A percentile compares a stretch with the other conserved stretches of the same genome.
These are phyloP conservation scores for Odontarrhena argentea DNA, from an alignment of 345 rosid genomes.

Conservation along the genomic window DNA sequence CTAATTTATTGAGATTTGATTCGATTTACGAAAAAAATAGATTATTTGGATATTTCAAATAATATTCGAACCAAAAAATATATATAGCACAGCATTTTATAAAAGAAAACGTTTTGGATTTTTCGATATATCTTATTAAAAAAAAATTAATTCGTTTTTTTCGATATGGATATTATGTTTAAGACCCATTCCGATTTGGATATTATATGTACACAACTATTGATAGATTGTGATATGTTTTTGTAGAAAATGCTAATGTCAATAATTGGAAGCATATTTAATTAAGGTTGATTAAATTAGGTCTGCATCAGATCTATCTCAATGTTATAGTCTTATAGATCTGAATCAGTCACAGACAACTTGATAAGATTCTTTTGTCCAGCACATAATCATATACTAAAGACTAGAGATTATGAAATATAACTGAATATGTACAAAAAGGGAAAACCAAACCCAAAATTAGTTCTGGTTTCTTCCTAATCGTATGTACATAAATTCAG, in stretches of 20 bases:
- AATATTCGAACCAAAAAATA: too few species aligned
- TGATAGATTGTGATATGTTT: conserved; percentile 8
- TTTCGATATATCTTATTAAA: too few species aligned
- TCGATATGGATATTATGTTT: too few species aligned
- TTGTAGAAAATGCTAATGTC: neutral
- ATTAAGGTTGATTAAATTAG: neutral
- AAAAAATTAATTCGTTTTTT: too few species aligned
- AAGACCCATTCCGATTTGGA: too few species aligned
- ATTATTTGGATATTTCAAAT: too few species aligned
- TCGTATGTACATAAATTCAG: neutral
- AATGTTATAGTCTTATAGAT: conserved; percentile 31
- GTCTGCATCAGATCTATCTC: conserved; percentile 32
- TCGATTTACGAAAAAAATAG: too few species aligned
- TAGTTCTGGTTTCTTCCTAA: neutral
- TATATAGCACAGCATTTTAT: too few species aligned
- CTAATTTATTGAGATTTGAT: too few species aligned
- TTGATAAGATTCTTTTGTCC: conserved; percentile 32
- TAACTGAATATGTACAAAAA: neutral
- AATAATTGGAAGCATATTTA: neutral
- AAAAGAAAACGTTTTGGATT: too few species aligned
- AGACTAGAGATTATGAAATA: neutral
- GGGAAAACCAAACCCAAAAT: conserved; percentile 22
- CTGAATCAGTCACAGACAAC: conserved; percentile 23
- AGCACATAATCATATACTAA: conserved; percentile 6
- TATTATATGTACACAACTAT: too few species aligned